Evolutionary conservation across 169 alveolate species (phyloP).

Genomic region (Plasmodium reichenowi): DNA sequence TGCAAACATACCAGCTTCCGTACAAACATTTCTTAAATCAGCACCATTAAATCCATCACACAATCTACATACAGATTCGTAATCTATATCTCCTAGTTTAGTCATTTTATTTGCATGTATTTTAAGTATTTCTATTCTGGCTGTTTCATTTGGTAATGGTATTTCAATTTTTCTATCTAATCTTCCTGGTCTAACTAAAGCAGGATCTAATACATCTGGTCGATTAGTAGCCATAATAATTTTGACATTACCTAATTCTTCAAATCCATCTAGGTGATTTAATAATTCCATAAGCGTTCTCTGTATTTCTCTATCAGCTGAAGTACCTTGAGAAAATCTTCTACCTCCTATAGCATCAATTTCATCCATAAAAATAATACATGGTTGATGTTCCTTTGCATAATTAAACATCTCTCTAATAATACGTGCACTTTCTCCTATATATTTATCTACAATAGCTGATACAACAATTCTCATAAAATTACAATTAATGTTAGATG

Average conservation of each 20-base stretch:
- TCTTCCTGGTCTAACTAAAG: slow-evolving; percentile 99
- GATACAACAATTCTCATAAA: slow-evolving; percentile 99
- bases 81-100: slow-evolving; percentile 96
- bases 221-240: slow-evolving; percentile 99
- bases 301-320: slow-evolving; percentile 99
- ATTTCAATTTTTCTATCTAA: slow-evolving; percentile 99
- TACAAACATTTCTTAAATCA: slow-evolving; percentile 98
- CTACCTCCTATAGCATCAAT: slow-evolving; percentile 99
- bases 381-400: slow-evolving; percentile 99
- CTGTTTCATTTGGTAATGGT: slow-evolving; percentile 98
- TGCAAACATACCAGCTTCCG: slow-evolving; percentile 98
- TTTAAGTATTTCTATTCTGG: slow-evolving; percentile 95
- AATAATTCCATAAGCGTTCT: slow-evolving; percentile 97
- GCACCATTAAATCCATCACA: slow-evolving; percentile 99
- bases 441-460: slow-evolving; percentile 99
- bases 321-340: slow-evolving; percentile 97
- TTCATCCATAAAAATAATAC: slow-evolving; percentile 99
- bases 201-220: slow-evolving; percentile 99
- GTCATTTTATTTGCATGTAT: slow-evolving; percentile 97
- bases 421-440: slow-evolving; percentile 99
- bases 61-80: slow-evolving; percentile 94
- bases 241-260: slow-evolving; percentile 98
- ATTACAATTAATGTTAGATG: slow-evolving; percentile 97
- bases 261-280: slow-evolving; percentile 99
- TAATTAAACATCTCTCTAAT: slow-evolving; percentile 99